A percentile compares a stretch with the other conserved stretches of the same genome.
Evolutionary conservation across 768 basidiomycete genomes (phyloP).

Genomic region (Macrocybe gigantea): DNA sequence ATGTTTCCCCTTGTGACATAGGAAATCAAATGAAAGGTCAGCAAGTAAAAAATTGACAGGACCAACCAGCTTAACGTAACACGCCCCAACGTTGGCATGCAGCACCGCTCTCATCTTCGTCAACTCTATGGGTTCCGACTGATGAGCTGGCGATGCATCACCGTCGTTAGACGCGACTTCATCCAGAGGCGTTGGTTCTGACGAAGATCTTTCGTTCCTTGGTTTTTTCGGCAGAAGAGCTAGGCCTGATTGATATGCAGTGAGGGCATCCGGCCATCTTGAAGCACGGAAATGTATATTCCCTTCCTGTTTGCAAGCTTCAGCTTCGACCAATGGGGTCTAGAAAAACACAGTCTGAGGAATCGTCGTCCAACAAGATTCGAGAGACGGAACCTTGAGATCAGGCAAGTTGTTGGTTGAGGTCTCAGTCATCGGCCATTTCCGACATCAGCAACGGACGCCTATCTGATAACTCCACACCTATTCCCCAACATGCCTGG

Average conservation of each 20-base stretch:
- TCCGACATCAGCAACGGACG: slow-evolving; percentile 1
- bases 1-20: slow-evolving; percentile 55
- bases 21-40: slow-evolving; percentile 3
- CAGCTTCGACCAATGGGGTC: slow-evolving; percentile 45
- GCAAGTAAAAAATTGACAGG: neutral
- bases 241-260: slow-evolving; percentile 65
- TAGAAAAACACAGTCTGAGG: slow-evolving; percentile 14
- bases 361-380: neutral
- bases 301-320: slow-evolving; percentile 66
- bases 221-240: slow-evolving; percentile 47
- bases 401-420: neutral
- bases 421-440: neutral
- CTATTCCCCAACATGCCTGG: slow-evolving; percentile 1
- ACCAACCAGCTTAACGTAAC: slow-evolving; percentile 71
- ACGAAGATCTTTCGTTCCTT: too few species aligned
- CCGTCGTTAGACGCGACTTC: too few species aligned
- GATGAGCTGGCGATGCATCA: neutral
- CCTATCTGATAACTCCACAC: neutral
- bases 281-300: slow-evolving; percentile 65
- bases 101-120: slow-evolving; percentile 46
- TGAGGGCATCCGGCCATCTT: slow-evolving; percentile 67
- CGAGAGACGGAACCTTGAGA: neutral
- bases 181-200: too few species aligned
- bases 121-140: too few species aligned
- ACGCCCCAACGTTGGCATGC: slow-evolving; percentile 87